Evolutionary conservation across 2,329 filamentous ascomycete genomes (phyloP), one percentile per base, ranked within the genome.

Genomic region (Aspergillus tanneri): DNA sequence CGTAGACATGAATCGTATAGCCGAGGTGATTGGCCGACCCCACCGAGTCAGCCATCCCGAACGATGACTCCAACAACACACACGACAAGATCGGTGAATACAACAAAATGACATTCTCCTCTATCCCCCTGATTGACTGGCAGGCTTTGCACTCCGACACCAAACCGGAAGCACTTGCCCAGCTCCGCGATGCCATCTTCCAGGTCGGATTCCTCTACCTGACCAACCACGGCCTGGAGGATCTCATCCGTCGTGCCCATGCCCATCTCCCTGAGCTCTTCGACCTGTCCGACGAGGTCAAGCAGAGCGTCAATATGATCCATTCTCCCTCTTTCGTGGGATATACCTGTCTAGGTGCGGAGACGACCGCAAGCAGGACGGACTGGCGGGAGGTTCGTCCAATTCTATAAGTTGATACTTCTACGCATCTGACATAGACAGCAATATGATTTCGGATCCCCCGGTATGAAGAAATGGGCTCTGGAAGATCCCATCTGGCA

Each of bases 401-500:
- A 22, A 24, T 21, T 18, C 16, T 5, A 10, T 27, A 6, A 14
- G n/a, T 7, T 19, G 23, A 18, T 28, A 6, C 22, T 5, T 4
- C 7, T 7, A 28, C 9, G 14, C 6, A 16, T 43, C 41, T 53
- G 12, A 56, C 10, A 19, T 42, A n/a, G n/a, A 54, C 72, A 58
- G 77, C 78, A 65, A 79, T 79, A 61, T 37, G 65, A 68, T 24
- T 68, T 68, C 46, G 65, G 65, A 1, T 66, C 65, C 0, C 64
- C 65, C 0, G 63, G 59, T 0, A 55, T 65, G 55, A 63, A 55
- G 23, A 14, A 44, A 4, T 67, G 60, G 63, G 55, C 52, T 1
- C 42, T 54, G 45, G 70, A 76, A 51, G 77, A 81, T 73, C 62
- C 70, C 57, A 42, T 68, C 64, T 45, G 70, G 74, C 18, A 77